Conservation (phyloP, 192 early-diverging fungal species). For the Coemansia pectinata region DNA sequence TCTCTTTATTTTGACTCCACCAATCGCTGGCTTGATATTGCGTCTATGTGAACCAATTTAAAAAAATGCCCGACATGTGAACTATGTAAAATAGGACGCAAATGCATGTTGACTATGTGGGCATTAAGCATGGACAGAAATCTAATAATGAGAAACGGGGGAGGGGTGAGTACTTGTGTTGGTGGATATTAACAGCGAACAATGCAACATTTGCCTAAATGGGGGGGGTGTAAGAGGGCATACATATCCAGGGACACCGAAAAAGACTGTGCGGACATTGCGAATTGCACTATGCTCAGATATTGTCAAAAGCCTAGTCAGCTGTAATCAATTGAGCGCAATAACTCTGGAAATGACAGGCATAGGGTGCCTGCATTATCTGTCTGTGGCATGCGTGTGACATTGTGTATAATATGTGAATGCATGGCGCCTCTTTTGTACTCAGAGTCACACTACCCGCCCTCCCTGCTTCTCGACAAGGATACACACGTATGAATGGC, state of each 20-base stretch:
- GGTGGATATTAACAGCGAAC: background rate
- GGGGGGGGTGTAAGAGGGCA: background rate
- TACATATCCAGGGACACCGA: background rate
- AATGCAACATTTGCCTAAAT: background rate
- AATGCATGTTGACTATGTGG: background rate
- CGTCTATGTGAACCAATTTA: slow-evolving; percentile 3
- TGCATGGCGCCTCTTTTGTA: slow-evolving; percentile 3
- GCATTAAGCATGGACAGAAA: background rate
- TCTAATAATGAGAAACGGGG: background rate
- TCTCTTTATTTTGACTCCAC: background rate
- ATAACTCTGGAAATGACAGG: slow-evolving; percentile 1
- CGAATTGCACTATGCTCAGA: background rate
- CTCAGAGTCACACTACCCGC: background rate
- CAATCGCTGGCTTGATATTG: background rate
- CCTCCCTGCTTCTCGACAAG: background rate
- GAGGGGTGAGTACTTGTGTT: background rate
- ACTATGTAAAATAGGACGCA: background rate
- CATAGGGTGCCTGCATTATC: background rate
- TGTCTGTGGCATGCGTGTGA: background rate
- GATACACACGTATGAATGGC: background rate
- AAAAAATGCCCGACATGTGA: slow-evolving; percentile 8
- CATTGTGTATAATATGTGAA: background rate
- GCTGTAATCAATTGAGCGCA: background rate
- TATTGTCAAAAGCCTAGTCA: background rate
- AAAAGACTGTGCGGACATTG: background rate